Evolutionary conservation across 208 protist species (phyloP).

Genomic region (Acanthamoeba royreba): DNA sequence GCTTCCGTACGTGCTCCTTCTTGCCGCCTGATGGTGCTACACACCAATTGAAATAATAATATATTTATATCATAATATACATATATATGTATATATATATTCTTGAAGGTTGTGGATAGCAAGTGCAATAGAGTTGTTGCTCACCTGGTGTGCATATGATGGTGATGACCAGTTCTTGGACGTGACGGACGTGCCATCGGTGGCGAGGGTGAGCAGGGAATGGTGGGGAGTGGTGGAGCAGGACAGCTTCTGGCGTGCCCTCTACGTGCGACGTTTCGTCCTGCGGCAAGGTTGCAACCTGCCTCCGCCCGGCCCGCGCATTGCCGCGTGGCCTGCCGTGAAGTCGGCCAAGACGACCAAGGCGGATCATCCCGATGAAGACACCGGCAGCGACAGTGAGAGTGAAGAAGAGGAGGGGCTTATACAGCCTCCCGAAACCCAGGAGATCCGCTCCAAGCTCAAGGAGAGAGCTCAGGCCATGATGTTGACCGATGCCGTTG

Average conservation of each 20-base stretch:
- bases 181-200: background rate
- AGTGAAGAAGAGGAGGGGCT: background rate
- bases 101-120: too few relatives aligned
- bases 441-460: background rate
- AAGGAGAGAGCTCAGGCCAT: background rate
- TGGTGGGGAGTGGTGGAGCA: background rate
- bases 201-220: background rate
- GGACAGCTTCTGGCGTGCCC: background rate
- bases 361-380: too few relatives aligned
- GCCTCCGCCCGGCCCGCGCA: background rate
- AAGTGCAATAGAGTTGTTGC: too few relatives aligned
- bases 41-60: too few relatives aligned
- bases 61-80: too few relatives aligned
- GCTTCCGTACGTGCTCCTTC: too few relatives aligned
- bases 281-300: background rate
- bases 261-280: background rate
- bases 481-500: background rate
- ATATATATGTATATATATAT: too few relatives aligned
- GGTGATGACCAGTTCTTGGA: background rate
- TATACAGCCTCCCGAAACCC: background rate
- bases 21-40: too few relatives aligned
- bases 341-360: too few relatives aligned
- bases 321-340: background rate
- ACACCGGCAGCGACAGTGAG: background rate
- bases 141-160: too few relatives aligned